These are phyloP conservation scores for Hamigera avellanea DNA, from an alignment of 495 filamentous ascomycete species.

Conservation along the genomic window DNA sequence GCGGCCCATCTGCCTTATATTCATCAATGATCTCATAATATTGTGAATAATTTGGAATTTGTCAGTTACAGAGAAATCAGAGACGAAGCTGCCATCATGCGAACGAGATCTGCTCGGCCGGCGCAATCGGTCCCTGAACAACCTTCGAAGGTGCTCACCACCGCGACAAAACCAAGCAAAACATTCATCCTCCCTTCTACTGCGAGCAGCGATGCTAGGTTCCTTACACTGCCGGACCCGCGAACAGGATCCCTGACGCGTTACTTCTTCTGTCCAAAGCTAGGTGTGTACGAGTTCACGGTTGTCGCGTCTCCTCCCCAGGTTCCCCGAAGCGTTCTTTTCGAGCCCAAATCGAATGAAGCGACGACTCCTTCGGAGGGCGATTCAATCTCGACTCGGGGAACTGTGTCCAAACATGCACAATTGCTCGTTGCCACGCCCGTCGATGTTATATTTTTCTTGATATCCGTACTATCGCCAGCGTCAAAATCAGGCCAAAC, in stretches of 20 bases:
- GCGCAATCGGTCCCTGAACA: conserved; percentile 6
- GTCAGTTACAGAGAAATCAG: not conserved
- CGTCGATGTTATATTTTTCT: conserved; percentile 71
- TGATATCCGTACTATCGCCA: conserved; percentile 55
- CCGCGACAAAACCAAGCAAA: conserved; percentile 39
- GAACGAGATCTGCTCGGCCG: conserved; percentile 16
- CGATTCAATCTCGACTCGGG: conserved; percentile 4
- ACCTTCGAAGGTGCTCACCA: conserved; percentile 6
- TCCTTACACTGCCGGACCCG: conserved; percentile 73
- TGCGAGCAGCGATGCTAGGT: conserved; percentile 48
- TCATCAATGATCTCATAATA: no score
- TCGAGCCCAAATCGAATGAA: conserved; percentile 10
- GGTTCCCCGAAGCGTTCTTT: conserved; percentile 23
- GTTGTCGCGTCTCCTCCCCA: conserved; percentile 48
- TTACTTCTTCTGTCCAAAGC: conserved; percentile 69
- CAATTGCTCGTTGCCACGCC: conserved; percentile 74
- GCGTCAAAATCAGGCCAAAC: conserved; percentile 23
- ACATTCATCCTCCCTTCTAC: conserved; percentile 72
- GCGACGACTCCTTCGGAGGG: conserved; percentile 2
- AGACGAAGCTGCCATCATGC: conserved; percentile 12
- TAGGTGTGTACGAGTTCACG: conserved; percentile 81
- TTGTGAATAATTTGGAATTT: no score
- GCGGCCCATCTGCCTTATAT: no score
- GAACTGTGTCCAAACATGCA: conserved; percentile 41
- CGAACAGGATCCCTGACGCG: conserved; percentile 49